Conservation (phyloP, 2,329 filamentous ascomycete genomes). For the Colletotrichum trifolii region DNA sequence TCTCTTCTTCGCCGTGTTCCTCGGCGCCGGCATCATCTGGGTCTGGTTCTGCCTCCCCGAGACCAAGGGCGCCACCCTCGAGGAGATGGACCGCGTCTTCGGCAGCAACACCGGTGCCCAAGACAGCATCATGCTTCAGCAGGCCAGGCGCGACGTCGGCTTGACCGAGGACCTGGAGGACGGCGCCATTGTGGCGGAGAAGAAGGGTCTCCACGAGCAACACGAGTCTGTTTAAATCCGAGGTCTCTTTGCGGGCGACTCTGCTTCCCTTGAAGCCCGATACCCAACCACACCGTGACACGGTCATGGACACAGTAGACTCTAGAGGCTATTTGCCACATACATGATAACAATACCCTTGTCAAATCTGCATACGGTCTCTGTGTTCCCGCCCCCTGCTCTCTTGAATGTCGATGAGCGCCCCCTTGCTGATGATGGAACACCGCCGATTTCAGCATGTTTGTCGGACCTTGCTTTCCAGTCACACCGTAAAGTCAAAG, state of each 20-base stretch:
- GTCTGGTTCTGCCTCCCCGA: constrained; percentile 64
- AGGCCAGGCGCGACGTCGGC: constrained; percentile 40
- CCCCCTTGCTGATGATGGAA: too few relatives aligned
- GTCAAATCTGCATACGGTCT: too few relatives aligned
- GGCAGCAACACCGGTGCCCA: constrained; percentile 48
- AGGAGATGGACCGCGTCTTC: constrained; percentile 66
- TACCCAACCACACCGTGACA: not conserved
- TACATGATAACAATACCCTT: too few relatives aligned
- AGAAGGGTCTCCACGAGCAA: constrained; percentile 32
- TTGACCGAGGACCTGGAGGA: constrained; percentile 36
- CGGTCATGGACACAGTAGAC: too few relatives aligned
- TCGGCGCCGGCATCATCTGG: constrained; percentile 58
- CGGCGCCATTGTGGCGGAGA: constrained; percentile 34
- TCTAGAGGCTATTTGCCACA: too few relatives aligned
- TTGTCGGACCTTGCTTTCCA: too few relatives aligned
- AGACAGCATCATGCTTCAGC: constrained; percentile 40
- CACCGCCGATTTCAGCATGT: too few relatives aligned
- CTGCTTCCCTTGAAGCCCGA: not conserved
- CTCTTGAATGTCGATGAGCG: too few relatives aligned
- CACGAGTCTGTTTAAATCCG: constrained; percentile 16
- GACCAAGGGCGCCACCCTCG: constrained; percentile 65
- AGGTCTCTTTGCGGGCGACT: not conserved
- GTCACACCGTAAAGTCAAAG: too few relatives aligned
- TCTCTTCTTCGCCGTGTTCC: constrained; percentile 66
- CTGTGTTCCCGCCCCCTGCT: too few relatives aligned